Evolutionary conservation across 1,284 basidiomycete genomes (phyloP), one percentile per base, ranked within the genome.

Genomic region (Xerocomus minutiporus): DNA sequence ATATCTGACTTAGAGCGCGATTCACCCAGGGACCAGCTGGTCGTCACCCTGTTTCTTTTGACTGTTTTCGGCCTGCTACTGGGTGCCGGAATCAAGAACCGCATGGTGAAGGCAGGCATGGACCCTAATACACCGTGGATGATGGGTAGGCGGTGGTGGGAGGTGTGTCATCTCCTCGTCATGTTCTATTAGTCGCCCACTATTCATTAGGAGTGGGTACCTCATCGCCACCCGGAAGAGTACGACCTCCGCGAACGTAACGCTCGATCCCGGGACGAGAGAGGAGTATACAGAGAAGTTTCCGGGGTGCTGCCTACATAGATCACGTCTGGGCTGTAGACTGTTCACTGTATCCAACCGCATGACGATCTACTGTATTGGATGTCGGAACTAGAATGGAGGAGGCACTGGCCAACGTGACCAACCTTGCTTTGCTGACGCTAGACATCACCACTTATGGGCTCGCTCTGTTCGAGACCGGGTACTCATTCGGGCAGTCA

Each of bases 1-100:
- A 59, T 61, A 42, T 53, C 57, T 59, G 57, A 54, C 51, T 54
- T 67, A 88, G 86, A 87, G 68, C 75, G 87, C 49, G 93, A 96
- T 74, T 93, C 91, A 42, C 92, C 93, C 12, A 78, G 93, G 66
- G 91, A 94, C 71, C 91, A 95, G 67, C 75, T 93, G 39, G 86
- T 96, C 40, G 93, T 97, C 46, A 91, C 92, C 17, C 74, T 93
- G 48, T 97, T 96, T 73, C 75, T 97, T 31, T 71, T 96, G 57
- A 86, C 86, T 46, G 86, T 95, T 12, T 84, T 91, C 60, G 91
- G 88, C 4, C 77, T 97, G 44, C 74, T 97, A 40, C 74, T 95
- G 20, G 85, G 83, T 47, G 91, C 92, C 28, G 91, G 88, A 7
- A 82, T 96, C 61, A 88, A 91, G 71, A 83, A 76, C 61, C 80